Evolutionary conservation across 176 grass and related monocot species (phyloP), one percentile per base, ranked within the genome.

Genomic region (Oryza glumipatula): DNA sequence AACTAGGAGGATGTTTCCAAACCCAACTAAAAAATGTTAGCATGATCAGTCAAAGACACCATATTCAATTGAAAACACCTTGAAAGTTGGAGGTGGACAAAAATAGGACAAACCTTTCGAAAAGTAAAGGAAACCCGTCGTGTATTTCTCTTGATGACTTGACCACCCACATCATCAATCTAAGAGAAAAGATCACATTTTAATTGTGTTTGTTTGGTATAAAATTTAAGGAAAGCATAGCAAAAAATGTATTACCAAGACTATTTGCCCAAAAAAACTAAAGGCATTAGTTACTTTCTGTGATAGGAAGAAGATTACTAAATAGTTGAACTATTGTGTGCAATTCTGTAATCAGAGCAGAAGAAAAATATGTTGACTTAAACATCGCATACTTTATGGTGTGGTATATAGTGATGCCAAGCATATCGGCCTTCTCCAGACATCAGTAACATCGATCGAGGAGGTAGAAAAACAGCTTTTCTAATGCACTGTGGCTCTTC

Each of bases 321-420:
- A 80, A 45, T 15, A 35, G 10, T 49, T 60, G 38, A 70, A 76
- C 24, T 41, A 60, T 12, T 51, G 30, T 80, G 28, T 4, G 45
- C 11, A 65, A 63, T 71, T 10, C 3, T 71, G 35, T 49, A 30
- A 24, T 67, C 32, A 39, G 9, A 41, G n/a, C 51, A 74, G 12
- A 47, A 68, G 39, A 12, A 69, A 64, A 77, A 72, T 30, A 72
- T 82, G 17, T 7, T 49, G 4, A 4, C 35, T 48, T 11, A 70
- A 32, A 64, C 17, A 16, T 16, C 17, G 63, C 58, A 83, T 93
- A 98, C 96, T 88, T 98, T 98, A 83, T 94, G 96, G 89, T 98
- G 96, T 16, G 91, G 93, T 90, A 98, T 95, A 83, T 98, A 98
- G 87, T 98, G 96, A 90, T 98, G 89, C 96, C 96, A 98, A 56